These are phyloP conservation scores for Persicaria tinctoria DNA, from an alignment of 148 eudicot species.

Conservation along the genomic window DNA sequence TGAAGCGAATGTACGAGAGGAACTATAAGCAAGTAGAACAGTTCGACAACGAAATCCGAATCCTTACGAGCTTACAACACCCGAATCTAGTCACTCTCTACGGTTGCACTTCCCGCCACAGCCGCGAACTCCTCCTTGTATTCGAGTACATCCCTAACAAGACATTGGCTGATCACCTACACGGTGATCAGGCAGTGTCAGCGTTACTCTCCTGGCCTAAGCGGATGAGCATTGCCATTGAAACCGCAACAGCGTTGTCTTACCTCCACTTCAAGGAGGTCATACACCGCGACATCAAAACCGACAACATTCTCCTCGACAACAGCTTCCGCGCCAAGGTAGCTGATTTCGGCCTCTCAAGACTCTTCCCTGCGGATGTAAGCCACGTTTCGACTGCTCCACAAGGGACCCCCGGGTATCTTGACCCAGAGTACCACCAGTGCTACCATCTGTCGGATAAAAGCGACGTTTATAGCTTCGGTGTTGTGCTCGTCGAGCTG, in stretches of 20 bases:
- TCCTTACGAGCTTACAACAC: constrained; percentile 40
- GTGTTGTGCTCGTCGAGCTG: background rate
- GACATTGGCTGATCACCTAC: constrained; percentile 52
- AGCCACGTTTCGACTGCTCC: constrained; percentile 65
- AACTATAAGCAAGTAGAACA: constrained; percentile 37
- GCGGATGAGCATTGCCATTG: constrained; percentile 48
- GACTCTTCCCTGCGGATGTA: constrained; percentile 38
- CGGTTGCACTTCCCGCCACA: constrained; percentile 47
- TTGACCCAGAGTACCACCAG: background rate
- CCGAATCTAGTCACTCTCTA: constrained; percentile 46
- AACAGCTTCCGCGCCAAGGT: constrained; percentile 40
- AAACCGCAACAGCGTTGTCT: constrained; percentile 45
- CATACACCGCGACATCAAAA: constrained; percentile 53
- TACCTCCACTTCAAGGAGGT: constrained; percentile 50
- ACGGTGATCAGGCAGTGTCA: constrained; percentile 21
- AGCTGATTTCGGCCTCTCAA: constrained; percentile 62
- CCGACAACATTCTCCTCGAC: constrained; percentile 46
- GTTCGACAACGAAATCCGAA: constrained; percentile 41
- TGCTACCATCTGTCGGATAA: background rate
- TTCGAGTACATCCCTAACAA: constrained; percentile 51
- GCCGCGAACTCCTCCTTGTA: constrained; percentile 44
- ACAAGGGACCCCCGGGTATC: constrained; percentile 54
- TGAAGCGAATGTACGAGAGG: constrained; percentile 43
- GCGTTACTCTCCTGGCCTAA: constrained; percentile 31
- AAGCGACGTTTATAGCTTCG: background rate